phyloP scores from a whole-genome alignment of 2,329 filamentous ascomycete species.

The Curvularia spicifera region DNA sequence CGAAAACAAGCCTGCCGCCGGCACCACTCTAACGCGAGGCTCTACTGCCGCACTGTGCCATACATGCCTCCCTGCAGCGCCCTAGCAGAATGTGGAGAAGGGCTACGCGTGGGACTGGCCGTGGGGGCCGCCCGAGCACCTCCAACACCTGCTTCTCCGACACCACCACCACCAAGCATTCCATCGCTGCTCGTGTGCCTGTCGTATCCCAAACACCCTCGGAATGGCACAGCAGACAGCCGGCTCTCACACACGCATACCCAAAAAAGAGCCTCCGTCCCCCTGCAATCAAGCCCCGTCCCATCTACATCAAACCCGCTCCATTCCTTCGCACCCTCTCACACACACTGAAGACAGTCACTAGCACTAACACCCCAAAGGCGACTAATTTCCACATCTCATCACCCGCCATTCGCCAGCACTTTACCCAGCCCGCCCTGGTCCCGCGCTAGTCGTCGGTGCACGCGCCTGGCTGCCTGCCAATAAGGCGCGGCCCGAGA shows the following conservation, averaged over 20 bases:
- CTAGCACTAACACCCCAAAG: neutral
- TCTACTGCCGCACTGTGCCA: neutral
- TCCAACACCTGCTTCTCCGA: too few species aligned
- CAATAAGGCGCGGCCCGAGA: conserved; percentile 13
- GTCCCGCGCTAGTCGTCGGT: neutral
- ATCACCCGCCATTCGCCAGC: conserved; percentile 27
- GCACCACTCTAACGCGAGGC: conserved; percentile 1
- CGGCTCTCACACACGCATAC: too few species aligned
- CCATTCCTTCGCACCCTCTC: neutral
- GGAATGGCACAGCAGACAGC: too few species aligned
- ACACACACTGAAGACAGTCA: neutral
- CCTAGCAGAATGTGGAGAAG: conserved; percentile 23
- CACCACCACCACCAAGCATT: too few species aligned
- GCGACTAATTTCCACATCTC: conserved; percentile 28
- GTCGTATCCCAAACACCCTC: too few species aligned
- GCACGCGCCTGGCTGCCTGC: neutral
- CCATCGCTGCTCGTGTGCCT: neutral
- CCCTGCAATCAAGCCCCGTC: neutral
- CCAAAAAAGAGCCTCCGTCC: too few species aligned
- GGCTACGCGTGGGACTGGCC: neutral
- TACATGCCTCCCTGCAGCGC: too few species aligned
- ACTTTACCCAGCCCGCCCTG: conserved; percentile 13
- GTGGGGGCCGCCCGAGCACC: too few species aligned
- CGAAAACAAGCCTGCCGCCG: neutral
- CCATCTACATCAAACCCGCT: neutral